These are phyloP conservation scores for Physaria fendleri DNA, from an alignment of 345 rosid genomes.

Conservation along the genomic window DNA sequence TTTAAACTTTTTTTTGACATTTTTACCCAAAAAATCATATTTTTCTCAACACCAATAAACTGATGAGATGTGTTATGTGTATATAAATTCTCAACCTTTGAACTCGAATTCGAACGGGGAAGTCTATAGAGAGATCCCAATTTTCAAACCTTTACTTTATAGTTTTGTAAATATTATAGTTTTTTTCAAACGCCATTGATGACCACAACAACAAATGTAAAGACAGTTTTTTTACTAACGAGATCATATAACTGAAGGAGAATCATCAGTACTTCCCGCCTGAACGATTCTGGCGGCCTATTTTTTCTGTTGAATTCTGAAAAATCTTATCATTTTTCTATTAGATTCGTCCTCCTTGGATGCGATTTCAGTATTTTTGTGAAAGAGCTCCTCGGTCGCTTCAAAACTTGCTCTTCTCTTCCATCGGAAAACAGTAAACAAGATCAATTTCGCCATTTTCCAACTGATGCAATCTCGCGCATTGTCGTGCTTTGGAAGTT, in stretches of 20 bases:
- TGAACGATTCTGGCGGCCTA: not conserved
- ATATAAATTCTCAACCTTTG: no score
- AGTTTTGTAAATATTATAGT: not conserved
- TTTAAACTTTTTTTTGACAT: no score
- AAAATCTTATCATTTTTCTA: not conserved
- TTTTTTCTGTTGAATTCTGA: not conserved
- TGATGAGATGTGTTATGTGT: no score
- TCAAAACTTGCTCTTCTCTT: not conserved
- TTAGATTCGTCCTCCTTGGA: not conserved
- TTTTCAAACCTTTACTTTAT: not conserved
- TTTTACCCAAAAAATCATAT: no score
- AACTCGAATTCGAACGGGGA: no score
- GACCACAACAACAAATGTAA: not conserved
- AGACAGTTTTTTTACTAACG: not conserved
- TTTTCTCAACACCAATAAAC: no score
- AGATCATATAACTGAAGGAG: not conserved
- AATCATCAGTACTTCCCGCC: not conserved
- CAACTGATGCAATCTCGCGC: conserved; percentile 24
- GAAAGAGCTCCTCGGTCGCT: not conserved
- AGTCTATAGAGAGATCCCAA: no score
- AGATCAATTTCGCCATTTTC: not conserved
- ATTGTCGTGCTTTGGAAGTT: conserved; percentile 6
- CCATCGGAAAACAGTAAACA: not conserved
- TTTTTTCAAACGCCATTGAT: not conserved
- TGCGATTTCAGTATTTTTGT: not conserved